Percentiles rank a stretch among this genome's conserved stretches.
Conservation (phyloP, 257 asterid species). For the Ophiorrhiza pumila region DNA sequence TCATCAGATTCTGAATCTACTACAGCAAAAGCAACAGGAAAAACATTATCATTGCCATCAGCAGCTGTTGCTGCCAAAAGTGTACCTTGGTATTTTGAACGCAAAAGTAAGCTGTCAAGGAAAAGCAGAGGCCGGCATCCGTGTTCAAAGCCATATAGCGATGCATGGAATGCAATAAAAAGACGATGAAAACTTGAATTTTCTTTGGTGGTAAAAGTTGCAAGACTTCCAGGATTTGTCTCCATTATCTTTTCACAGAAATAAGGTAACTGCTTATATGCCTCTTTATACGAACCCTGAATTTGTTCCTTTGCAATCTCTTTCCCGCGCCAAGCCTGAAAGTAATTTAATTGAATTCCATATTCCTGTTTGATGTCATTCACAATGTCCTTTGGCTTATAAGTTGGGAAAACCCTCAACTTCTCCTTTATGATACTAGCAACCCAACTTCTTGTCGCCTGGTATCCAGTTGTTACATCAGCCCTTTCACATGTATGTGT, state of each 20-base stretch:
- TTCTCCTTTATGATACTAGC: slow-evolving; percentile 98
- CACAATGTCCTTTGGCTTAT: slow-evolving; percentile 96
- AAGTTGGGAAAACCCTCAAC: slow-evolving; percentile 71
- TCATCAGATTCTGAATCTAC: slow-evolving; percentile 86
- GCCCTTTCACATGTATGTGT: slow-evolving; percentile 94
- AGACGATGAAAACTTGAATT: slow-evolving; percentile 96
- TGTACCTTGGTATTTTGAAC: slow-evolving; percentile 93
- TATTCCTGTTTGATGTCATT: slow-evolving; percentile 85
- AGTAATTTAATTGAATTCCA: slow-evolving; percentile 91
- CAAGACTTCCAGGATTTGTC: slow-evolving; percentile 92
- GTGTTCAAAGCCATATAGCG: slow-evolving; percentile 76
- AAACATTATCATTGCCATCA: slow-evolving; percentile 78
- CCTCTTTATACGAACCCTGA: slow-evolving; percentile 97
- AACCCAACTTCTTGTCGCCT: slow-evolving; percentile 98
- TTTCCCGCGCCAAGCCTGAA: slow-evolving; percentile 99
- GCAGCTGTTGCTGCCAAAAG: slow-evolving; percentile 91
- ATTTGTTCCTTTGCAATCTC: slow-evolving; percentile 99
- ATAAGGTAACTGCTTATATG: slow-evolving; percentile 79
- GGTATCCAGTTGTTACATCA: slow-evolving; percentile 55
- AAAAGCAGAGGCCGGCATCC: slow-evolving; percentile 95
- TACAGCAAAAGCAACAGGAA: slow-evolving; percentile 93
- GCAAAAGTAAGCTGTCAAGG: slow-evolving; percentile 74
- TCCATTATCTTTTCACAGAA: slow-evolving; percentile 90
- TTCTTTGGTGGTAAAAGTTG: slow-evolving; percentile 87
- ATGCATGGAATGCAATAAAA: slow-evolving; percentile 84